Evolutionary conservation across 2,329 filamentous ascomycete genomes (phyloP), one percentile per base, ranked within the genome.

Genomic region (Sporothrix globosa): DNA sequence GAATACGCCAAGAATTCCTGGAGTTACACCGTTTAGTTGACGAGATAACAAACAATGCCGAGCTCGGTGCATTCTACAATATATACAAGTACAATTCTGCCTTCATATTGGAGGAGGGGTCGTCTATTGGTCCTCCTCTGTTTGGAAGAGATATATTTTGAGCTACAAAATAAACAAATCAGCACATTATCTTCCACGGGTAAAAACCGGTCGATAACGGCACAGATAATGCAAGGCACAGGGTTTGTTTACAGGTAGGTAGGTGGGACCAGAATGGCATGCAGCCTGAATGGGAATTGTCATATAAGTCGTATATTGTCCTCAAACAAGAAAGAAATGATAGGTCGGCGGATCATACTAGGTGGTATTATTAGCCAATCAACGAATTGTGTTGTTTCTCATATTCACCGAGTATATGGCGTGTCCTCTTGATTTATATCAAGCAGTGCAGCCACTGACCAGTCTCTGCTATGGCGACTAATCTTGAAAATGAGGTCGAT

Each of bases 221-320:
- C 30, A 68, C 41, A 48, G 67, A 60, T 50, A 50, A 68, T 68
- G 67, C 53, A 68, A 68, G 53, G 67, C 50, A 68, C 67, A 48
- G 53, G 48, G 67, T n/a, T 27, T 27, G 19, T 46, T 52, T 34
- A 19, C 34, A 44, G 48, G 5, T 13, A 7, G 48, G 53, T 46
- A 34, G 34, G 34, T 6, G 67, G 53, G 24, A 6, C 53, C 52
- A 7, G 17, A 21, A 60, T 19, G 6, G 6, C 21, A 11, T 50
- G 67, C 53, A 68, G 67, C 53, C 67, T 68, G 67, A 68, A 68
- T 68, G 41, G 30, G 19, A 41, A 9, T 21, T 44, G 66, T 11
- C 0, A 30, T 21, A 34, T n/a, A 21, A 24, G 21, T 11, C 56
- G n/a, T 34, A 34, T 58, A 58, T 58, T 30, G 14, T 19, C 19